Evolutionary conservation across 495 filamentous ascomycete genomes (phyloP), one percentile per base, ranked within the genome.

Genomic region (Friedmanniomyces endolithicus): DNA sequence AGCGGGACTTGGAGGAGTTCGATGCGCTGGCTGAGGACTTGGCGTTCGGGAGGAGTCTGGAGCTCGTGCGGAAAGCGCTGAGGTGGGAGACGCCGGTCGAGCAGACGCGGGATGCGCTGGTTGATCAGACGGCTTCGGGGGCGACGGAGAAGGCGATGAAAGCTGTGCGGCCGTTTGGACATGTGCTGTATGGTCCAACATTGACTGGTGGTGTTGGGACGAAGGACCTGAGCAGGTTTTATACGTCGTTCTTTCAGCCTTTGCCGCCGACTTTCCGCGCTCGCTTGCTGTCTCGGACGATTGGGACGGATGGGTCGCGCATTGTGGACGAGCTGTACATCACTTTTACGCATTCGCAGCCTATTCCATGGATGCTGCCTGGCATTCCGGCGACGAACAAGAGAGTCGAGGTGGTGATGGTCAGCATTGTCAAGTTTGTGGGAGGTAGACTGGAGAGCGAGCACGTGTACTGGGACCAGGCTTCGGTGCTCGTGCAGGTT

Each of bases 381-480:
- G 85, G 83, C 0, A 73, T 94, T 0, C 79, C 84, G 0, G 76
- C 87, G 2, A 94, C 88, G 0, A 70, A 78, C 41, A 78, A 74
- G 49, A 68, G 73, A 31, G 77, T 92, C 1, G 79, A 85, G 52
- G 71, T 94, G 14, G 79, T 86, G 0, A 70, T 94, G 19, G 84
- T 88, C 3, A 81, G 76, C 57, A 82, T 94, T 11, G 84, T 92
- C 25, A 82, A 82, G 54, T 70, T 92, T 48, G 74, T 87, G 14
- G 86, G 78, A 1, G 84, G 84, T 4, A 79, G 79, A 48, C 71
- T 95, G 3, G 88, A 81, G 63, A 82, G 86, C 50, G 88, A 95
- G 67, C 84, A 90, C 61, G 81, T 90, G 17, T 83, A 85, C 59
- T 95, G 88, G 88, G 89, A 94, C 63, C 88, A 94, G 65, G 87